A percentile compares a stretch with the other conserved stretches of the same genome.
Conservation (phyloP, 139 green algal genomes). For the Chlamydomonas sp. region DNA sequence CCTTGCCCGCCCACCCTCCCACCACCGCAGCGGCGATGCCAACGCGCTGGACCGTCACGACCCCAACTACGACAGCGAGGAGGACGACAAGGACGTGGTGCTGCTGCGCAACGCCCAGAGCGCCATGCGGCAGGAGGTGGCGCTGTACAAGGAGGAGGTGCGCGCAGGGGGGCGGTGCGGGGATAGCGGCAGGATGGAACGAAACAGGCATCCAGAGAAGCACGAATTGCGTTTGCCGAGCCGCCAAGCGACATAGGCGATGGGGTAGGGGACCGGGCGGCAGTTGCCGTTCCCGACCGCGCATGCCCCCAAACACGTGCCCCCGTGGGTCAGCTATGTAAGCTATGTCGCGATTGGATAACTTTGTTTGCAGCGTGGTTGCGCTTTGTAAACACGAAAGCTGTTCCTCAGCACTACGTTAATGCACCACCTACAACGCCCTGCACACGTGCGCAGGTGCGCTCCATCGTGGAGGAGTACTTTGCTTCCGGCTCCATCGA, state of each 20-base stretch:
- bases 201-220: neutral
- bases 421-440: neutral
- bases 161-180: neutral
- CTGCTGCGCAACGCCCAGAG: conserved; percentile 45
- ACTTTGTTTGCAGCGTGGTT: neutral
- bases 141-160: conserved; percentile 79
- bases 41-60: conserved; percentile 74
- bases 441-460: conserved; percentile 40
- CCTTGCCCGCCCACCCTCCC: neutral
- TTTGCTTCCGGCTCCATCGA: conserved; percentile 80
- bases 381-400: neutral
- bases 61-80: conserved; percentile 90
- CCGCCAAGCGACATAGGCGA: neutral
- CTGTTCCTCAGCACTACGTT: neutral
- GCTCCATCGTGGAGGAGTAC: conserved; percentile 87
- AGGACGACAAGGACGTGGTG: conserved; percentile 56
- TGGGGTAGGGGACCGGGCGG: neutral
- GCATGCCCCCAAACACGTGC: neutral
- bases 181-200: neutral
- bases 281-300: no score
- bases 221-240: neutral
- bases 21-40: neutral
- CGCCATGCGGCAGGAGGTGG: conserved; percentile 64
- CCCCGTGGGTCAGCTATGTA: neutral
- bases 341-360: neutral